These are phyloP conservation scores for Leccinum cinnamomeum DNA, from an alignment of 1,284 basidiomycete genomes.

Conservation along the genomic window DNA sequence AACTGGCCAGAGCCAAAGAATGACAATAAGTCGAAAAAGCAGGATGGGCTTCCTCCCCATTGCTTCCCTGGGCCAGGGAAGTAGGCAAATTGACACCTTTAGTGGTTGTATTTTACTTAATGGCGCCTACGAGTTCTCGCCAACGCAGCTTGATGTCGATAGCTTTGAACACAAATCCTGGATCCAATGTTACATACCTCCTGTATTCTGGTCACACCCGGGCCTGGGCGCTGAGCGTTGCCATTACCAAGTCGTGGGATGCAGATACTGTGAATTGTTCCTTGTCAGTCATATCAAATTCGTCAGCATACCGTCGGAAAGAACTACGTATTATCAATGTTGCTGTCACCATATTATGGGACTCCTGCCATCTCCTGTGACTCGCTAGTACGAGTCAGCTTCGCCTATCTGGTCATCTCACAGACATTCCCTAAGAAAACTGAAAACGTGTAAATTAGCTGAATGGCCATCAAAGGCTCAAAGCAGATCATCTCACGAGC, in stretches of 20 bases:
- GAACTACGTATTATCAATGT: neutral
- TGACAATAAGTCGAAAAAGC: neutral
- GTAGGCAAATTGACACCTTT: neutral
- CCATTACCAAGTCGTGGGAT: neutral
- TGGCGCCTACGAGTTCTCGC: neutral
- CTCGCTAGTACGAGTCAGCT: neutral
- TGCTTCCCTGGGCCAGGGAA: neutral
- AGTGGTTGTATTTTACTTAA: neutral
- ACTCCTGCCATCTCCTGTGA: neutral
- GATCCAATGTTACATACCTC: neutral
- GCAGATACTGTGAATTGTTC: neutral
- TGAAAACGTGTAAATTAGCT: neutral
- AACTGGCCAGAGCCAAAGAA: neutral
- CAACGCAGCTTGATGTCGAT: neutral
- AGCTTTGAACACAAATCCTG: neutral
- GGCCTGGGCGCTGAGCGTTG: neutral
- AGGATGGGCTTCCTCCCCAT: neutral
- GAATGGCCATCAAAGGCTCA: neutral
- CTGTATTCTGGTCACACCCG: neutral
- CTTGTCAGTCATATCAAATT: no score
- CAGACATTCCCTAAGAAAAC: neutral
- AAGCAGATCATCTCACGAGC: conserved; percentile 1
- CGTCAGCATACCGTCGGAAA: neutral
- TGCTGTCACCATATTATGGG: neutral
- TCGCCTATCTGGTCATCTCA: neutral